Conservation (phyloP, 164 flowering plant species). For the Liquidambar formosana region DNA sequence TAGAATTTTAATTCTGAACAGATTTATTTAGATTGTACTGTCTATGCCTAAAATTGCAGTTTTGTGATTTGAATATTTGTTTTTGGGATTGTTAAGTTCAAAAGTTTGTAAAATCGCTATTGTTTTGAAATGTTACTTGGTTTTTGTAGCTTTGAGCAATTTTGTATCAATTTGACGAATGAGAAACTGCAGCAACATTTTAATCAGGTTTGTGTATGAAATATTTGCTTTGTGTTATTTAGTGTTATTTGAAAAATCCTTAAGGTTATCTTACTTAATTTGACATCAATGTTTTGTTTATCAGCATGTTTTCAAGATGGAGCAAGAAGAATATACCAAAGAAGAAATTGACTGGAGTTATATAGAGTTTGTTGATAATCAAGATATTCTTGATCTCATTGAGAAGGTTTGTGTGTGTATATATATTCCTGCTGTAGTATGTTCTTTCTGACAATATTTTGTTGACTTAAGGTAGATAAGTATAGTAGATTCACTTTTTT, state of each 20-base stretch:
- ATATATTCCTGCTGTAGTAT: neutral
- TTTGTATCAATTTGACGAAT: constrained; percentile 62
- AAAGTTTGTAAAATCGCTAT: neutral
- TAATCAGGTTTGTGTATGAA: constrained; percentile 40
- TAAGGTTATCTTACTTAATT: neutral
- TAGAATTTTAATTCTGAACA: neutral
- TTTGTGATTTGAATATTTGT: neutral
- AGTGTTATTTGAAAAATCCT: neutral
- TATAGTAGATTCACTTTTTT: too few relatives aligned
- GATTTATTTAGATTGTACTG: neutral
- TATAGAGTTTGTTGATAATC: constrained; percentile 58
- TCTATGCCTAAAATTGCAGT: neutral
- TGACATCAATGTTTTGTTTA: constrained; percentile 4
- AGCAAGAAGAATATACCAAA: constrained; percentile 58
- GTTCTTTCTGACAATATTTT: too few relatives aligned
- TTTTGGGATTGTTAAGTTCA: neutral
- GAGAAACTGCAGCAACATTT: constrained; percentile 68
- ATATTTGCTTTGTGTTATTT: constrained; percentile 1
- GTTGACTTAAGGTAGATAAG: too few relatives aligned
- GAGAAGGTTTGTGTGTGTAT: constrained; percentile 38
- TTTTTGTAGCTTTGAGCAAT: constrained; percentile 58
- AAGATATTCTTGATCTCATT: constrained; percentile 60
- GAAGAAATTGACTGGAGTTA: constrained; percentile 68
- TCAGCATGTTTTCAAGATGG: constrained; percentile 69
- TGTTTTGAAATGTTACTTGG: neutral